A percentile compares a stretch with the other conserved stretches of the same genome.
Evolutionary conservation across 139 green algal species (phyloP).

Genomic region (Chlamydomonas asymmetrica): DNA sequence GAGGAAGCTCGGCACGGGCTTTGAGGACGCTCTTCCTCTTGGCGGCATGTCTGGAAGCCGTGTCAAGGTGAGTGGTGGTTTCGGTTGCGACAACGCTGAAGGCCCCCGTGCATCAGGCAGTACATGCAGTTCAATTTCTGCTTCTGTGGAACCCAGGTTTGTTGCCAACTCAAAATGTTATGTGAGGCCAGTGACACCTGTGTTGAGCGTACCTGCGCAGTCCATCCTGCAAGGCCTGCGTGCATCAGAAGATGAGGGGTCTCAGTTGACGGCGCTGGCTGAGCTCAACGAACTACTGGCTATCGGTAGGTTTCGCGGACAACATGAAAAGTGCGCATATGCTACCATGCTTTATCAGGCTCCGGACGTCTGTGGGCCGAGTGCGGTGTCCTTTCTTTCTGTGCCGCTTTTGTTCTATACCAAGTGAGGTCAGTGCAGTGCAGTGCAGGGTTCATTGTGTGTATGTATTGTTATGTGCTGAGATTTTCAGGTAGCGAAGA

Average conservation of each 20-base stretch:
- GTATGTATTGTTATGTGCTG: no score
- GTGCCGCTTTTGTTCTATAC: no score
- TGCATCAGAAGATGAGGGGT: conserved; percentile 73
- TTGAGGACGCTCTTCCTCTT: conserved; percentile 77
- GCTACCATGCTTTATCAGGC: no score
- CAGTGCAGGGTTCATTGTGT: no score
- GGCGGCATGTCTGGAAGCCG: conserved; percentile 38
- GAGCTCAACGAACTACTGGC: conserved; percentile 92
- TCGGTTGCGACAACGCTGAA: not conserved
- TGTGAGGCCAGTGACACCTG: not conserved
- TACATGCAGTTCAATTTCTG: not conserved
- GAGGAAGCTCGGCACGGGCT: conserved; percentile 80
- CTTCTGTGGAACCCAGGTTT: not conserved
- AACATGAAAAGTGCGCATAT: no score
- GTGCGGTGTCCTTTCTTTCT: no score
- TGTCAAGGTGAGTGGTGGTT: conserved; percentile 57
- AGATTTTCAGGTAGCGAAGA: no score
- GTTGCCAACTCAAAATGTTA: not conserved
- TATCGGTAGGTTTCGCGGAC: conserved; percentile 81
- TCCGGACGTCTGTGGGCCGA: no score
- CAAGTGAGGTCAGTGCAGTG: no score
- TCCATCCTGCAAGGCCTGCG: conserved; percentile 76
- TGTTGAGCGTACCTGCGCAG: conserved; percentile 31
- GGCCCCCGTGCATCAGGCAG: not conserved
- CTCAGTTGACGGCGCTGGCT: conserved; percentile 79